phyloP scores from a whole-genome alignment of 257 asterid species.

The Solanum tarijense region DNA sequence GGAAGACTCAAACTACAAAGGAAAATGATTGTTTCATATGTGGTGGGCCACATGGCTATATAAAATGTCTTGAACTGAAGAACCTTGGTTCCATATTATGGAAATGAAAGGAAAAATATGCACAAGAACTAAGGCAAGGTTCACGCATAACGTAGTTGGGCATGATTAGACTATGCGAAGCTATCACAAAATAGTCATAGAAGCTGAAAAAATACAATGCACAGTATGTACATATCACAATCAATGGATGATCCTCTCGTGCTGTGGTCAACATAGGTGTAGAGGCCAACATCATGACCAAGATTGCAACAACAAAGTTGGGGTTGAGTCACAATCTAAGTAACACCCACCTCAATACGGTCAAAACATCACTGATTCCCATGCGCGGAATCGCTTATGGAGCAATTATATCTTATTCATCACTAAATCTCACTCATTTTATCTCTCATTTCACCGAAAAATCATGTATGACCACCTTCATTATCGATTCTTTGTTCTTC shows the following conservation, averaged over 20 bases:
- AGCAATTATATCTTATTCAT: too few species aligned
- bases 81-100: background rate
- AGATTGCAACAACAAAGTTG: background rate
- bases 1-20: background rate
- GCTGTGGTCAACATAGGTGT: background rate
- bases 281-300: background rate
- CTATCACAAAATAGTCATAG: background rate
- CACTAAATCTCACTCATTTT: too few species aligned
- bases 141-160: background rate
- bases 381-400: background rate
- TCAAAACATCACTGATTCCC: too few species aligned
- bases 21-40: background rate
- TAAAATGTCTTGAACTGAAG: too few species aligned
- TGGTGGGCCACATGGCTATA: background rate
- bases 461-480: too few species aligned
- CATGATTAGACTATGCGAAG: background rate
- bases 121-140: background rate
- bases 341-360: background rate
- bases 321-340: background rate
- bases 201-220: background rate
- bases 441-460: too few species aligned
- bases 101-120: too few species aligned
- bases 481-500: too few species aligned
- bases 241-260: background rate
- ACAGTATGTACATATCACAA: background rate